Evolutionary conservation across 2,329 filamentous ascomycete species (phyloP), one percentile per base, ranked within the genome.

Genomic region (Colletotrichum gloeosporioides): DNA sequence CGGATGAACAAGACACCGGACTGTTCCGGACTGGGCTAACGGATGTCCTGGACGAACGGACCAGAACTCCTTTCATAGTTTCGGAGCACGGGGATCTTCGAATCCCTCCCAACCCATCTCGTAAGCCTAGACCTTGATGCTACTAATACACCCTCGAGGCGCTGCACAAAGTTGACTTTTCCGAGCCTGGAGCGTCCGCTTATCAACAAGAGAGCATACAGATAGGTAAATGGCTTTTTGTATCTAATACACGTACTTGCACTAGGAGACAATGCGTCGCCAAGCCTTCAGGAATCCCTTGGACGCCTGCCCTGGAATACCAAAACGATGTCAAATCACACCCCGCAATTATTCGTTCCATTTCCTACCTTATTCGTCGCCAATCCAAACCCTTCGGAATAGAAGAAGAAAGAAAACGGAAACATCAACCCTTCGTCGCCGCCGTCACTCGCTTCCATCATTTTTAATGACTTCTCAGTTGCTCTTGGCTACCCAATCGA

Each of bases 241-340:
- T 67, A 53, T 75, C 63, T 72, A 67, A 71, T 76, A 75, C 68
- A 72, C 34, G 62, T 71, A 69, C 49, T 68, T 71, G 72, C 44
- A 44, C 69, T 16, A 75, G 36, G 49, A 68, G 44, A 69, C 57
- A 32, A 53, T 13, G 44, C 39, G 72, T 53, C 67, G 63, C 39
- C 55, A 36, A 76, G 67, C 36, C 64, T 55, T 63, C n/a, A 22
- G 55, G 27, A 73, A 76, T 53, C 69, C 68, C 69, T 64, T 63
- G 53, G 73, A 73, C 73, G 73, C 72, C 44, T 53, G 44, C n/a
- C 75, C 63, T 25, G 53, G 64, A 64, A 53, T 55, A 70, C 39
- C 68, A 64, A 22, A 53, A 71, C 57, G 72, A 44, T 55, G 31
- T 63, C 36, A 73, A 73, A 49, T 68, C 73, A 73, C 63, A 22